Percentiles rank a stretch among this genome's conserved stretches.
These are phyloP conservation scores for Calonectria montana DNA, from an alignment of 2,329 filamentous ascomycete species.

Conservation along the genomic window DNA sequence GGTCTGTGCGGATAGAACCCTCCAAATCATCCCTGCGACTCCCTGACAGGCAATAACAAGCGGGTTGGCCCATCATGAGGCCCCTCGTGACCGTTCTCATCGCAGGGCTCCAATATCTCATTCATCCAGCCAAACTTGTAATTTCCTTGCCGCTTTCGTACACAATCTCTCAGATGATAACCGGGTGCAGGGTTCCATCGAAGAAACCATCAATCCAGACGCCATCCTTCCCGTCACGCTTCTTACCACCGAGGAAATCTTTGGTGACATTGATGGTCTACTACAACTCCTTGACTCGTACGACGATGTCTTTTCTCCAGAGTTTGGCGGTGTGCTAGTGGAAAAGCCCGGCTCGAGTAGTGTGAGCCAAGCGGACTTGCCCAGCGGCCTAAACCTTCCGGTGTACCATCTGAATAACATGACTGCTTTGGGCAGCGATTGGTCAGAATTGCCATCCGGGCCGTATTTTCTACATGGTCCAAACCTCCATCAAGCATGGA, in stretches of 20 bases:
- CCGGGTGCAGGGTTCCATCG: conserved; percentile 50
- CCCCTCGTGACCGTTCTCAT: conserved; percentile 51
- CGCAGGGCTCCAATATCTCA: conserved; percentile 52
- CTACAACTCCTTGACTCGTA: conserved; percentile 46
- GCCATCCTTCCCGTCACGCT: conserved; percentile 54
- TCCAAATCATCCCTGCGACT: background rate
- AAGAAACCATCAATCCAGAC: conserved; percentile 55
- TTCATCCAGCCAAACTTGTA: conserved; percentile 53
- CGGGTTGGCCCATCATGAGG: conserved; percentile 36
- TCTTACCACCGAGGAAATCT: conserved; percentile 52
- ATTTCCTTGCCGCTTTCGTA: background rate
- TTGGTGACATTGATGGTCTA: conserved; percentile 49
- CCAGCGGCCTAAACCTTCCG: background rate
- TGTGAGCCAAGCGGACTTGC: background rate
- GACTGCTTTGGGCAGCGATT: conserved; percentile 25
- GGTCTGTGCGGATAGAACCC: too few species aligned
- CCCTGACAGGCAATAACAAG: background rate
- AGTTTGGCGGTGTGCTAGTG: conserved; percentile 52
- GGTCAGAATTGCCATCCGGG: conserved; percentile 49
- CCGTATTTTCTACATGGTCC: conserved; percentile 56
- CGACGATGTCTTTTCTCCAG: conserved; percentile 54
- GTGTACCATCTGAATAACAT: conserved; percentile 38
- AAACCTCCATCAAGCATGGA: conserved; percentile 55
- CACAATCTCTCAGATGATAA: background rate
- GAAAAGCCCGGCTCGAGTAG: conserved; percentile 48